phyloP scores from a whole-genome alignment of 495 filamentous ascomycete genomes.

The Neurospora hispaniola region DNA sequence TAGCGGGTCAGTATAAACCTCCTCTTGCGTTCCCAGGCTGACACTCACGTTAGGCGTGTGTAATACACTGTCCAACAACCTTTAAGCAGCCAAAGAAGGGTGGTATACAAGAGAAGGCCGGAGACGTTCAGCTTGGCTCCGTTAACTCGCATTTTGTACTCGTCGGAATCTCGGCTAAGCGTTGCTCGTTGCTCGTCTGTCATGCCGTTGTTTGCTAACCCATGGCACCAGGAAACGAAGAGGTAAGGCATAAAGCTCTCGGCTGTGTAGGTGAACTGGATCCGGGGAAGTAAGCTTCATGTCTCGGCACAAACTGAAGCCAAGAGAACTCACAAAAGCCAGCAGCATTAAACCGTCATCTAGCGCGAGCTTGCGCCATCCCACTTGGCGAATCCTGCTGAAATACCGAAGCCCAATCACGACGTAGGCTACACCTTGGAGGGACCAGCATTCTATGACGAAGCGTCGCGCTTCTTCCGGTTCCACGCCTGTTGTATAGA shows the following conservation, averaged over 20 bases:
- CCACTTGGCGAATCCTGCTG: constrained; percentile 12
- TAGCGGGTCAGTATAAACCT: too few relatives aligned
- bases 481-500: background rate
- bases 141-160: too few relatives aligned
- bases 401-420: constrained; percentile 16
- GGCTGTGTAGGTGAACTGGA: constrained; percentile 27
- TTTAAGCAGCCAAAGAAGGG: constrained; percentile 47
- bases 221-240: constrained; percentile 17
- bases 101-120: constrained; percentile 47
- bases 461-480: constrained; percentile 7
- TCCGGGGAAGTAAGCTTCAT: background rate
- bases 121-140: constrained; percentile 15
- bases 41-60: constrained; percentile 40
- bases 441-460: constrained; percentile 21
- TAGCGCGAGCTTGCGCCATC: constrained; percentile 17
- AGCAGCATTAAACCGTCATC: constrained; percentile 48
- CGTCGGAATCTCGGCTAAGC: too few relatives aligned
- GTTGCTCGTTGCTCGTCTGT: constrained; percentile 27
- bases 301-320: background rate
- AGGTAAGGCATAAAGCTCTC: constrained; percentile 26
- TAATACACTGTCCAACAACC: constrained; percentile 50
- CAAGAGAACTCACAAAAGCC: constrained; percentile 33
- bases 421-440: constrained; percentile 20
- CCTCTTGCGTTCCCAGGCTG: background rate
- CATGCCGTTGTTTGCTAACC: constrained; percentile 45